Evolutionary conservation across 768 basidiomycete species (phyloP).

Genomic region (Boletus sp.): DNA sequence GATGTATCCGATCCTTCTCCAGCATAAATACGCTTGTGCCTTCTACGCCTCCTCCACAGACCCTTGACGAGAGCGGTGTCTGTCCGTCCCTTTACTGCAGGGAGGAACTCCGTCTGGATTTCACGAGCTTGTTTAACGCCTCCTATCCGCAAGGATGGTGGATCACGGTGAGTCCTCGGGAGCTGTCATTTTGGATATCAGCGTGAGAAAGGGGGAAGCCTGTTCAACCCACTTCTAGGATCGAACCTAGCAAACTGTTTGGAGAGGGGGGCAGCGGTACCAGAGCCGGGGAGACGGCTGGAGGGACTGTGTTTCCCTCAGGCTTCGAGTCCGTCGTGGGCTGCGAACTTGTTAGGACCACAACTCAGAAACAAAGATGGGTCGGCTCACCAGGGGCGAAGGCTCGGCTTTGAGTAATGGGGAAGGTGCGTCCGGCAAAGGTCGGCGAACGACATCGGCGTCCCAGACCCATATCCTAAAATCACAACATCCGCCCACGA

Average conservation of each 20-base stretch:
- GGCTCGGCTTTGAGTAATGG: conserved; percentile 9
- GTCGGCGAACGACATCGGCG: conserved; percentile 18
- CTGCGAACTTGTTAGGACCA: conserved; percentile 8
- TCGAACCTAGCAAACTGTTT: conserved; percentile 13
- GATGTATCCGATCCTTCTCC: neutral
- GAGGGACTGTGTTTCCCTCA: neutral
- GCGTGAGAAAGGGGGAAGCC: neutral
- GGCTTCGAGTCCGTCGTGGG: conserved; percentile 4
- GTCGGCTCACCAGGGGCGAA: conserved; percentile 9
- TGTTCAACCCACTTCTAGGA: conserved; percentile 15
- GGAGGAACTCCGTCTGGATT: conserved; percentile 6
- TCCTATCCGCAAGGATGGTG: conserved; percentile 1
- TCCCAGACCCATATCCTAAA: conserved; percentile 31
- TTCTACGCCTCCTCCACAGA: conserved; percentile 11
- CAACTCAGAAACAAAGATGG: neutral
- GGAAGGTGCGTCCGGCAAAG: conserved; percentile 8
- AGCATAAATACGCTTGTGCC: neutral
- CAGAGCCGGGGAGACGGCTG: conserved; percentile 11
- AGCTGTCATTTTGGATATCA: conserved; percentile 9
- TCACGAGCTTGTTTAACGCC: neutral
- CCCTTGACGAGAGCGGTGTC: conserved; percentile 5
- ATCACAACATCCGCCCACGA: conserved; percentile 27
- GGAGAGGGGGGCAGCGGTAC: conserved; percentile 25
- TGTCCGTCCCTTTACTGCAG: neutral
- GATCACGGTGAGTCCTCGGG: conserved; percentile 7